Evolutionary conservation across 164 flowering plant genomes (phyloP).

Genomic region (Akebia trifoliata): DNA sequence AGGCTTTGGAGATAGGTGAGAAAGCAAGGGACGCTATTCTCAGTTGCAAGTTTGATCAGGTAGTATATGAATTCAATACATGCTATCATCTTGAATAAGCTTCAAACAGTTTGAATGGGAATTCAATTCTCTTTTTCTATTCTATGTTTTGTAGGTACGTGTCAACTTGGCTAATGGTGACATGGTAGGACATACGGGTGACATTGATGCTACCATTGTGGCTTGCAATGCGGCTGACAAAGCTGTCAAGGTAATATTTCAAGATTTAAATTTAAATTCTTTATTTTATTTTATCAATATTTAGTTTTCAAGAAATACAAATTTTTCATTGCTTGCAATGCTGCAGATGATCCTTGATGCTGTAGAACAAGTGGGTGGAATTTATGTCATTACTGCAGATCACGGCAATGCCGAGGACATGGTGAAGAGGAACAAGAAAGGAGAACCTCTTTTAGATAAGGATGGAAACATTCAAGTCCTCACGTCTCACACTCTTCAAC

Average conservation of each 20-base stretch:
- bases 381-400: slow-evolving; percentile 90
- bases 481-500: slow-evolving; percentile 91
- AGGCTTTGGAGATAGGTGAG: slow-evolving; percentile 90
- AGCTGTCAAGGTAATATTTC: slow-evolving; percentile 71
- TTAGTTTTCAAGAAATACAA: neutral
- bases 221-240: slow-evolving; percentile 97
- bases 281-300: neutral
- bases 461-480: slow-evolving; percentile 77
- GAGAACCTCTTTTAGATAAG: slow-evolving; percentile 78
- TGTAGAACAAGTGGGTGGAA: slow-evolving; percentile 87
- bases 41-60: slow-evolving; percentile 85
- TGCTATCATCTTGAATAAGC: neutral
- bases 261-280: neutral
- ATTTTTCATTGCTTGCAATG: slow-evolving; percentile 1
- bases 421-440: slow-evolving; percentile 90
- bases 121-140: neutral
- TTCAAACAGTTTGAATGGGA: slow-evolving; percentile 3
- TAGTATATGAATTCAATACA: slow-evolving; percentile 13
- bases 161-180: slow-evolving; percentile 38
- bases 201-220: slow-evolving; percentile 79
- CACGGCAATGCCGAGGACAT: slow-evolving; percentile 99
- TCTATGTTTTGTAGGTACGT: slow-evolving; percentile 50
- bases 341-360: slow-evolving; percentile 91
- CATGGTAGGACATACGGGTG: slow-evolving; percentile 90
- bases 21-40: slow-evolving; percentile 93